These are phyloP conservation scores for Termitomyces titanicus DNA, from an alignment of 768 basidiomycete genomes.

Conservation along the genomic window DNA sequence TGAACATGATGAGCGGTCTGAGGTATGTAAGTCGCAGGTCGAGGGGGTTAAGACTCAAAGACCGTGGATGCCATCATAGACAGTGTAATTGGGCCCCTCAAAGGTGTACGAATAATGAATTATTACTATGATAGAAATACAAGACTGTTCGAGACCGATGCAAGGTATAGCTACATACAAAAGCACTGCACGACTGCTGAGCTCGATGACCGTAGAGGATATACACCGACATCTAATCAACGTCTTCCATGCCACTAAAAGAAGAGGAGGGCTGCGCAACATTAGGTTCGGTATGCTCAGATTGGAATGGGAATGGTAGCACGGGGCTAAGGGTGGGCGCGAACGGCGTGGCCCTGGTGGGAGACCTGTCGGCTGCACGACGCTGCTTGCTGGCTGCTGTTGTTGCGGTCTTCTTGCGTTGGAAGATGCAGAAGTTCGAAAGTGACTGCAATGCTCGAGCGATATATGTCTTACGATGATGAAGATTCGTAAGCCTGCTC, in stretches of 20 bases:
- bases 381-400: conserved; percentile 18
- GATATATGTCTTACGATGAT: conserved; percentile 49
- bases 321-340: neutral
- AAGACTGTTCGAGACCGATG: neutral
- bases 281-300: conserved; percentile 1
- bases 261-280: conserved; percentile 1
- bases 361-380: conserved; percentile 12
- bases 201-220: neutral
- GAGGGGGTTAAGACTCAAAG: no score
- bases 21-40: no score
- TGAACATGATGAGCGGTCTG: no score
- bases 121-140: neutral
- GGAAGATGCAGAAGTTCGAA: conserved; percentile 45
- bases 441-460: conserved; percentile 48
- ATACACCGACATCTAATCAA: conserved; percentile 20
- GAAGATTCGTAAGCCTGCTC: no score
- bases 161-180: neutral
- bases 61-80: no score
- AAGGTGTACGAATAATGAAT: no score
- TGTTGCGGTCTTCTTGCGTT: conserved; percentile 39
- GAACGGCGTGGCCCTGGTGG: neutral
- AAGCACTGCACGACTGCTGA: neutral
- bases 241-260: conserved; percentile 26
- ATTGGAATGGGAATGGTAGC: conserved; percentile 1
- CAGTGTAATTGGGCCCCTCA: no score